Evolutionary conservation across 2,329 filamentous ascomycete species (phyloP), one percentile per base, ranked within the genome.

Genomic region (Colletotrichum paranaense): DNA sequence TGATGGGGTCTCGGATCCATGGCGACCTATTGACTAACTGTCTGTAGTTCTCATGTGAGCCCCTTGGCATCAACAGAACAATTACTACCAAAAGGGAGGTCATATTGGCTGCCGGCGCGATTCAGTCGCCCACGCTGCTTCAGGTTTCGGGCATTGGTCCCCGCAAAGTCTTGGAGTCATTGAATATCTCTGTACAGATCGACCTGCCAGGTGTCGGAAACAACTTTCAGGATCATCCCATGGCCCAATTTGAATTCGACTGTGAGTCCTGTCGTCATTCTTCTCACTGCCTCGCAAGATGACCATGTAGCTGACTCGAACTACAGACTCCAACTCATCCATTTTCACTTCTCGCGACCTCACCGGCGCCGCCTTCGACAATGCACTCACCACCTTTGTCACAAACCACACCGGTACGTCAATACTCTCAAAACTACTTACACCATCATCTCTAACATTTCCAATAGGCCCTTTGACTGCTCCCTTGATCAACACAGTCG

Each of bases 41-140:
- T 22, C 16, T 16, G 2, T 19, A 74, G 72, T 72, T 74, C n/a
- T 53, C 57, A 49, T 32, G 11, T 59, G 30, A 16, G n/a, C 16
- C 32, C 1, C 19, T 24, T 7, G 46, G 26, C 38, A 7, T 79
- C 26, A 64, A 66, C n/a, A 55, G 52, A 46, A 67, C 62, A 5
- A 38, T 64, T 8, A 60, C 52, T 2, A 76, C 75, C 1, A 76
- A 65, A 14, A 83, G 80, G 28, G 86, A 88, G 69, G 82, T 87
- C 4, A 82, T 87, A 32, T 60, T 88, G 0, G 79, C 81, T 1
- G 84, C 83, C 1, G 86, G 86, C 1, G 78, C 81, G 0, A 81
- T 87, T 62, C 81, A 85, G 53, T 81, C 82, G 1, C 86, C 86
- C 2, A 79, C 82, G 24, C 76, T 88, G n/a, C 79, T 88, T 3